Evolutionary conservation across 1,139 yeast genomes (phyloP).

Genomic region (Geotrichum candidum): DNA sequence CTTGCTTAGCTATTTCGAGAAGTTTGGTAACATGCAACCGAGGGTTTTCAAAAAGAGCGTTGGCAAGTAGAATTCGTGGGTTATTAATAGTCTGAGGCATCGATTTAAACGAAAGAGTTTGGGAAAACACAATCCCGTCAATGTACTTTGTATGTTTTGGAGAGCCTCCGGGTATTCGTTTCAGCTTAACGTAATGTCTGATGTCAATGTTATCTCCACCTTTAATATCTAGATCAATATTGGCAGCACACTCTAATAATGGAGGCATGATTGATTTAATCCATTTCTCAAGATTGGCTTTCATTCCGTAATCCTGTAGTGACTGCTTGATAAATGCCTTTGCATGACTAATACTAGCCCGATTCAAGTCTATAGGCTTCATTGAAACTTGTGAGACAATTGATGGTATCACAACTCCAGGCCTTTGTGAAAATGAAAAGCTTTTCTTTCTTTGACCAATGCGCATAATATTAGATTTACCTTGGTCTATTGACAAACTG

Average conservation of each 20-base stretch:
- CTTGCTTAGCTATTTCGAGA: conserved; percentile 83
- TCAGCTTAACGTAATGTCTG: conserved; percentile 79
- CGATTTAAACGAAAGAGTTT: conserved; percentile 69
- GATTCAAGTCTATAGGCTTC: conserved; percentile 32
- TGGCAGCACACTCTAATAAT: conserved; percentile 42
- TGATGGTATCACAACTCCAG: conserved; percentile 13
- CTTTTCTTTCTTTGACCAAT: conserved; percentile 27
- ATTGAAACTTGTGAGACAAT: conserved; percentile 13
- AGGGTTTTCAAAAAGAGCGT: conserved; percentile 85
- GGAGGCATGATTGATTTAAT: conserved; percentile 43
- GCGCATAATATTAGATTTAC: conserved; percentile 23
- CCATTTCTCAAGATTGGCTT: conserved; percentile 53
- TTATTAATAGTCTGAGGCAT: conserved; percentile 61
- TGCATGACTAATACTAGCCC: conserved; percentile 41
- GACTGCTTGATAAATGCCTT: conserved; percentile 53
- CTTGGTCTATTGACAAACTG: conserved; percentile 21
- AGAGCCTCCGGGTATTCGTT: conserved; percentile 71
- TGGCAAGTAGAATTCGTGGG: conserved; percentile 75
- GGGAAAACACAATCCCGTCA: conserved; percentile 82
- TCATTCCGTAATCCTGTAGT: conserved; percentile 57
- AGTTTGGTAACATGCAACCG: conserved; percentile 70
- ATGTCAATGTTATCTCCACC: conserved; percentile 76
- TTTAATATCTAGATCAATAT: conserved; percentile 49
- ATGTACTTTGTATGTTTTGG: conserved; percentile 53
- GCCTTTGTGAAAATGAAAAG: conserved; percentile 18